Percentiles rank a stretch among this genome's conserved stretches.
Evolutionary conservation across 2,329 filamentous ascomycete genomes (phyloP).

Genomic region (Colletotrichum brevisporum): DNA sequence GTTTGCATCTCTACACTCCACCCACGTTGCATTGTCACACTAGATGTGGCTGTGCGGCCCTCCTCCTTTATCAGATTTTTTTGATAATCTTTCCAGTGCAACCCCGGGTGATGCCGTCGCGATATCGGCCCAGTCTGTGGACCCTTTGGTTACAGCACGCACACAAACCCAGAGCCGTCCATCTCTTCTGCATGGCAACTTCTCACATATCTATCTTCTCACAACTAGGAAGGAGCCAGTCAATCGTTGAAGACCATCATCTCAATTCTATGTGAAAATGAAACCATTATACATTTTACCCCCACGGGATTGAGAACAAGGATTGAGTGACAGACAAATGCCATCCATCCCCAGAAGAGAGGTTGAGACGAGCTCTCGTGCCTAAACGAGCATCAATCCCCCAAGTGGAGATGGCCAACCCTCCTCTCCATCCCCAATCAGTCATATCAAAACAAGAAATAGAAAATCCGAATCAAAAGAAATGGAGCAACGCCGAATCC

Average conservation of each 20-base stretch:
- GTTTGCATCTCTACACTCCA: slow-evolving; percentile 2
- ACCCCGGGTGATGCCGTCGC: slow-evolving; percentile 9
- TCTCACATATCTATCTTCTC: neutral
- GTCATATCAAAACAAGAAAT: neutral
- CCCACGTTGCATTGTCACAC: slow-evolving; percentile 5
- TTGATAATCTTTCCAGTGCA: slow-evolving; percentile 2
- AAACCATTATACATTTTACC: slow-evolving; percentile 20
- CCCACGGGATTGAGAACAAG: neutral
- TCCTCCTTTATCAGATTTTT: slow-evolving; percentile 21
- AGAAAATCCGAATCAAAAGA: slow-evolving; percentile 19
- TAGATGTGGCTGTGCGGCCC: slow-evolving; percentile 7
- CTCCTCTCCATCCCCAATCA: neutral
- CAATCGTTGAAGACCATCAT: neutral
- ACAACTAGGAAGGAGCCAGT: neutral
- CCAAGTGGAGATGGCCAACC: neutral
- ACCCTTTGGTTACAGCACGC: neutral
- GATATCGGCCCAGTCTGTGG: slow-evolving; percentile 24
- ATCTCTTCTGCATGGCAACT: neutral
- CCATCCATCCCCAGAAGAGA: neutral
- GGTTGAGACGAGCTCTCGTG: neutral
- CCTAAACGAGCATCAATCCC: neutral
- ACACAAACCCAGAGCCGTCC: no score
- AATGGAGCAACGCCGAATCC: slow-evolving; percentile 37
- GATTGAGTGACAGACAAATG: neutral
- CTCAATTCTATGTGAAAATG: slow-evolving; percentile 20